Evolutionary conservation across 129 eudicot genomes (phyloP), one percentile per base, ranked within the genome.

Genomic region (Scalesia atractyloides): DNA sequence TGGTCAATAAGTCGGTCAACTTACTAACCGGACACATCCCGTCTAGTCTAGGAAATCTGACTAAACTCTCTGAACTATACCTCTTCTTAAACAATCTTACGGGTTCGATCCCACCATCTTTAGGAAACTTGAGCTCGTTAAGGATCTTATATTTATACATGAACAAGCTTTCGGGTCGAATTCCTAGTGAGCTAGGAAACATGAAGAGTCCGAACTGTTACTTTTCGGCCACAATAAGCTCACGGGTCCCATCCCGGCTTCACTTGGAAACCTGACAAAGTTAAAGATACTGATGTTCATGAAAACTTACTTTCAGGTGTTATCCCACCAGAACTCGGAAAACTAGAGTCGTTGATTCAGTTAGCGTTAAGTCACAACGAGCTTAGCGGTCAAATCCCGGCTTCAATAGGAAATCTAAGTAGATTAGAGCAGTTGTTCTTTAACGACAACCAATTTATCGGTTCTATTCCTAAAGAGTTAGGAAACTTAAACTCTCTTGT

Each of bases 111-210:
- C 80, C 84, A 39, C 65, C 72, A 17, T 80, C 80, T 33, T 80
- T 80, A 26, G 84, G 80, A 67, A 75, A 74, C 13, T 61, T 80
- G 51, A 50, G 59, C 50, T 74, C 66, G 5, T 68, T 80, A 61
- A 68, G 6, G 41, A 50, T 19, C 2, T 24, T 80, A 54, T 50
- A 69, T 63, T 0, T 36, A 43, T 73, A 56, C 13, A 9, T 11
- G 65, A 82, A 82, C 62, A 9, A 73, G 12, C 73, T 82, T 58
- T 73, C 79, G 4, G 85, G 83, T n/a, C 53, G 57, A 47, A 84
- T 84, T 61, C 85, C 88, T 22, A 3, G 51, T 1, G 73, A 77
- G 22, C 44, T 69, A 15, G 77, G 75, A 41, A 66, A 19, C 39
- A 71, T 85, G 64, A 43, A 48, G 18, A 47, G 39, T 12, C 49